Evolutionary conservation across 1,139 yeast species (phyloP), one percentile per base, ranked within the genome.

Genomic region (Suhomyces atakaporum): DNA sequence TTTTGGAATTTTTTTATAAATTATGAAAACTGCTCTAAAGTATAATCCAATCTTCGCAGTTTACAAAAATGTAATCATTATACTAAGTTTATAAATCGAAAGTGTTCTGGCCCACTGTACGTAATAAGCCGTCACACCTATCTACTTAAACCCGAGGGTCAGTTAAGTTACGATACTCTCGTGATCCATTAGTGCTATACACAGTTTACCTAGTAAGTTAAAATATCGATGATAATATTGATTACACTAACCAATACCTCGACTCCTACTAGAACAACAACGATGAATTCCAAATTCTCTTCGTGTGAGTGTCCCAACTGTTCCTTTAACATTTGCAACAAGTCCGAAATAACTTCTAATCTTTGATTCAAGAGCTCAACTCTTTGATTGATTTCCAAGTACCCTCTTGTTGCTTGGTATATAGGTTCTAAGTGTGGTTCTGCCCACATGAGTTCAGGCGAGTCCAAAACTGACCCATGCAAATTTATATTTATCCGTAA

Each of bases 371-470:
- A 68, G 37, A 92, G 66, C 26, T 88, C 84, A 1, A 89, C 97
- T 35, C 98, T 70, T 62, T 90, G 97, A 58, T 89, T 89, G 49
- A 92, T 90, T 54, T 90, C 97, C 47, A 90, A 65, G 58, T 92
- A 92, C 0, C 97, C 96, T 56, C 97, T 77, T 2, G 95, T 87
- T 0, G 97, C 97, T 59, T 89, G 97, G 60, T 92, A 92, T 38
- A 90, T 89, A 1, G 98, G 98, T 58, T 92, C 97, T 42, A 92
- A 69, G 53, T 90, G 96, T 1, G 98, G 98, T 56, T 92, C 97
- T 0, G 96, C 82, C 98, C 98, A 92, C 96, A 92, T 89, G 40
- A 92, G 77, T 58, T 92, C 97, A 0, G 98, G 98, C 1, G 96
- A 86, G 58, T 92, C 98, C 45, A 92, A 67, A 15, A 92, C 94